phyloP scores from a whole-genome alignment of 1,139 yeast species.

The Hansenula anomala region DNA sequence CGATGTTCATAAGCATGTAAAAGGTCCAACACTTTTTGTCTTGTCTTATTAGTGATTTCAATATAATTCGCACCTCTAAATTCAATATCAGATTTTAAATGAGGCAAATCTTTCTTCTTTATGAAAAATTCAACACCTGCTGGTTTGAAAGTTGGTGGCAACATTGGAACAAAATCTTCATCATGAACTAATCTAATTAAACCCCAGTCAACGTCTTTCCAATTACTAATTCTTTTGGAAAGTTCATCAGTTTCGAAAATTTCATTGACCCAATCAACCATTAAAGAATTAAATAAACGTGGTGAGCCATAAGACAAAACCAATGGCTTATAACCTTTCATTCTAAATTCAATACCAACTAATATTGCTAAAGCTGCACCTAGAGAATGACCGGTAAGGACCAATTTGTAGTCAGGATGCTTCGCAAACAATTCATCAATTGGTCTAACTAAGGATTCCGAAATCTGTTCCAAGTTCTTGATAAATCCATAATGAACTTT shows the following conservation, averaged over 20 bases:
- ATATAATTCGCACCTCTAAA: slow-evolving; percentile 21
- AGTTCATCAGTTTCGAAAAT: slow-evolving; percentile 36
- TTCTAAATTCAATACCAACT: slow-evolving; percentile 54
- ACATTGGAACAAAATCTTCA: slow-evolving; percentile 51
- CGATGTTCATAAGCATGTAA: slow-evolving; percentile 21
- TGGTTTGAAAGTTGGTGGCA: slow-evolving; percentile 49
- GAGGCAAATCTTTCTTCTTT: slow-evolving; percentile 42
- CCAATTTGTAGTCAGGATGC: slow-evolving; percentile 37
- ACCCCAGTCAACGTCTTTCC: slow-evolving; percentile 27
- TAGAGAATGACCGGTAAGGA: slow-evolving; percentile 65
- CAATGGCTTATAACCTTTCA: slow-evolving; percentile 46
- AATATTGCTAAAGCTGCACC: slow-evolving; percentile 69
- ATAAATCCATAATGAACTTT: slow-evolving; percentile 57
- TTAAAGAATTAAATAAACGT: slow-evolving; percentile 50
- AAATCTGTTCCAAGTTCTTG: slow-evolving; percentile 31
- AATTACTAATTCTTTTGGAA: slow-evolving; percentile 2
- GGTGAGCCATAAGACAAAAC: slow-evolving; percentile 65
- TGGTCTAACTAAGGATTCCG: slow-evolving; percentile 14
- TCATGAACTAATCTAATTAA: slow-evolving; percentile 50
- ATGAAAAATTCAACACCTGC: slow-evolving; percentile 51
- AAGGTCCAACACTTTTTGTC: slow-evolving; percentile 4
- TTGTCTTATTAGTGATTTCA: not conserved
- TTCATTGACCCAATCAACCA: slow-evolving; percentile 47
- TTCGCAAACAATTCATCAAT: slow-evolving; percentile 10
- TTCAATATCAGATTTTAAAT: slow-evolving; percentile 32